Evolutionary conservation across 495 filamentous ascomycete species (phyloP), one percentile per base, ranked within the genome.

Genomic region (Xeromyces bisporus): DNA sequence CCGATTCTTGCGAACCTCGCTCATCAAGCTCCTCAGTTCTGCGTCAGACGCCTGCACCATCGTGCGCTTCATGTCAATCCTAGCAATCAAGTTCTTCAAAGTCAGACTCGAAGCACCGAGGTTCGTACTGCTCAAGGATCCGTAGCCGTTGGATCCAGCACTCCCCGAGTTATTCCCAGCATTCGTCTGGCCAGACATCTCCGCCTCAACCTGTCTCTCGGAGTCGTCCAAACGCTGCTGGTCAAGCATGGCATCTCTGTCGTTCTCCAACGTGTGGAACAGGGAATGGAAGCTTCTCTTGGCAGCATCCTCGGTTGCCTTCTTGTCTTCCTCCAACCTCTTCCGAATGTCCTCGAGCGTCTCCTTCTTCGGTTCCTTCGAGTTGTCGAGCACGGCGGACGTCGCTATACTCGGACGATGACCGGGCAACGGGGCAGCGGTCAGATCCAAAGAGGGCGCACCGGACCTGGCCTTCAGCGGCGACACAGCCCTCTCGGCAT

Each of bases 151-250:
- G 26, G 58, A 51, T 14, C 49, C 56, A 11, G 67, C 59, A 12
- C 64, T 63, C 18, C 60, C 43, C 23, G 58, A 54, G 30, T 45
- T 63, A 15, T 57, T 60, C 9, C 56, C 58, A 26, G 61, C 46
- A 35, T 57, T 65, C 34, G 51, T 58, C 42, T 79, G 74, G 30
- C 83, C 79, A 9, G 66, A 71, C 63, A 89, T 84, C 53, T 99
- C 89, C 11, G 84, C 83, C 50, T 96, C 85, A 8, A 94, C 77
- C 50, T 92, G 85, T 45, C 86, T 77, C 47, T 99, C 89, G 1
- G 87, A 82, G 46, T 96, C 89, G 39, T 96, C 91, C 26, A 99
- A 68, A 48, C 84, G 83, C 54, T 94, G 83, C 53, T 99, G 91
- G 50, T 99, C 89, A 37, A 93, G 51, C 91, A 96, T 94, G 24